A percentile compares a stretch with the other conserved stretches of the same genome.
phyloP scores from a whole-genome alignment of 2,329 filamentous ascomycete genomes.

The Teratosphaeria gauchensis region DNA sequence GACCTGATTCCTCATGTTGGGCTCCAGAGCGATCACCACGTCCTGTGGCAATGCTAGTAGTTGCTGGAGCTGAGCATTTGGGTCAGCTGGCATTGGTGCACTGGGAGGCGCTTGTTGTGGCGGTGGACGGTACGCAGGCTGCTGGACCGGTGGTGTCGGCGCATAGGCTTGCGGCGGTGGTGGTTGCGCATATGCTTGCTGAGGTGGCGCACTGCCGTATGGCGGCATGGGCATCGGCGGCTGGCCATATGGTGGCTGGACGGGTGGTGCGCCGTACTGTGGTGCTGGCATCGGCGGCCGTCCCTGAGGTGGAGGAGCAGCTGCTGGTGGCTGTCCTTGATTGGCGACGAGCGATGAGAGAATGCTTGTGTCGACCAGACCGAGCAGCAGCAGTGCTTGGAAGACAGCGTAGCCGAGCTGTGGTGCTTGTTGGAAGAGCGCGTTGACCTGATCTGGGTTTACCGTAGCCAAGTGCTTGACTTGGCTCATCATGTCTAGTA shows the following conservation, averaged over 20 bases:
- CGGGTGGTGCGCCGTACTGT: constrained; percentile 3
- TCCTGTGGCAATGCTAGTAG: constrained; percentile 72
- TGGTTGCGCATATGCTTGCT: constrained; percentile 38
- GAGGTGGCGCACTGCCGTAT: constrained; percentile 4
- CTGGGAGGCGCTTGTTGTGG: constrained; percentile 36
- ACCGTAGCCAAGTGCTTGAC: constrained; percentile 83
- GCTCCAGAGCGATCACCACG: constrained; percentile 58
- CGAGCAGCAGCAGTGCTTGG: constrained; percentile 85
- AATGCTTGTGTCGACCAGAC: constrained; percentile 75
- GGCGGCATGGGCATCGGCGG: neutral
- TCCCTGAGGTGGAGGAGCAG: constrained; percentile 11
- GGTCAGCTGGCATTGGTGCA: constrained; percentile 31
- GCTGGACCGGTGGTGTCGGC: constrained; percentile 41
- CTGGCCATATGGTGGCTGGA: constrained; percentile 16
- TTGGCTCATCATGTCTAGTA: constrained; percentile 86
- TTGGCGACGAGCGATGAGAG: constrained; percentile 62
- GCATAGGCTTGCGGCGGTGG: constrained; percentile 36
- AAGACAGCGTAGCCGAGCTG: constrained; percentile 93
- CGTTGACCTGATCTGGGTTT: constrained; percentile 74
- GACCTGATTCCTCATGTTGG: constrained; percentile 68
- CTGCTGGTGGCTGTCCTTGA: constrained; percentile 29
- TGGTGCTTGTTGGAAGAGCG: constrained; percentile 78
- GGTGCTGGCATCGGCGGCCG: constrained; percentile 8
- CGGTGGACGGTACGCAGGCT: constrained; percentile 31
- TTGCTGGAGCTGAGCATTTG: constrained; percentile 65